A percentile compares a stretch with the other conserved stretches of the same genome.
phyloP scores from a whole-genome alignment of 1,139 yeast genomes.

The Diutina scorzettiae region DNA sequence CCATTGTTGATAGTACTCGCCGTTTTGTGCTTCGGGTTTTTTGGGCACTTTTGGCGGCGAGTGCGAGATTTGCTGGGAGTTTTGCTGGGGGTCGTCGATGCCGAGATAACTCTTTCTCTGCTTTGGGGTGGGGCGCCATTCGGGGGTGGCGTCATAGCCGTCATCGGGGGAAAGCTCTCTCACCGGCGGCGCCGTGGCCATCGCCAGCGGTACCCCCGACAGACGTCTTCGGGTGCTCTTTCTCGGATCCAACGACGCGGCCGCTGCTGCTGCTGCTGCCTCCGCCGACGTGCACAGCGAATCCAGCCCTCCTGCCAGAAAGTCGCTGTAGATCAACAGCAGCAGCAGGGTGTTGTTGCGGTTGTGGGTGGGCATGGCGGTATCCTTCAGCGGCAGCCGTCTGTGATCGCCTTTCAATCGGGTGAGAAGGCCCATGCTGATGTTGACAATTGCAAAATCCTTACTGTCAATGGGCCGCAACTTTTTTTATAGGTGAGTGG shows the following conservation, averaged over 20 bases:
- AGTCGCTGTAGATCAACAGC: slow-evolving; percentile 6
- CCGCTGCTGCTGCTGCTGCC: background rate
- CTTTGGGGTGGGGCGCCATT: background rate
- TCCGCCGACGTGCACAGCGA: background rate
- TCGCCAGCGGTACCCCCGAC: background rate
- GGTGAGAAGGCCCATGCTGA: slow-evolving; percentile 5
- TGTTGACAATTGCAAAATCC: background rate
- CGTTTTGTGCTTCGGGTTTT: slow-evolving; percentile 5
- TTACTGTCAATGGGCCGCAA: background rate
- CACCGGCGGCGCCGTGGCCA: background rate
- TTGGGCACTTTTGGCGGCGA: background rate
- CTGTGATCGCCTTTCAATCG: slow-evolving; percentile 5
- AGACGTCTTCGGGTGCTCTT: background rate
- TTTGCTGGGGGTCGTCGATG: background rate
- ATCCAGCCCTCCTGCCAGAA: slow-evolving; percentile 3
- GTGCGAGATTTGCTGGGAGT: background rate
- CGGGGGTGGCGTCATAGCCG: background rate
- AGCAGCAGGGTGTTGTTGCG: slow-evolving; percentile 5
- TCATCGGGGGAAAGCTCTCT: background rate
- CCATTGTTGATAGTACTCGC: slow-evolving; percentile 12
- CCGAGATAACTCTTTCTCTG: slow-evolving; percentile 4
- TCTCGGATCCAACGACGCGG: slow-evolving; percentile 1
- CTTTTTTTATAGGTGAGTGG: slow-evolving; percentile 2
- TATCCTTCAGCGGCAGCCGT: slow-evolving; percentile 4
- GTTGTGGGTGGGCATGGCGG: slow-evolving; percentile 1